Evolutionary conservation across 169 alveolate genomes (phyloP), one percentile per base, ranked within the genome.

Genomic region (Cryptosporidium sp.): DNA sequence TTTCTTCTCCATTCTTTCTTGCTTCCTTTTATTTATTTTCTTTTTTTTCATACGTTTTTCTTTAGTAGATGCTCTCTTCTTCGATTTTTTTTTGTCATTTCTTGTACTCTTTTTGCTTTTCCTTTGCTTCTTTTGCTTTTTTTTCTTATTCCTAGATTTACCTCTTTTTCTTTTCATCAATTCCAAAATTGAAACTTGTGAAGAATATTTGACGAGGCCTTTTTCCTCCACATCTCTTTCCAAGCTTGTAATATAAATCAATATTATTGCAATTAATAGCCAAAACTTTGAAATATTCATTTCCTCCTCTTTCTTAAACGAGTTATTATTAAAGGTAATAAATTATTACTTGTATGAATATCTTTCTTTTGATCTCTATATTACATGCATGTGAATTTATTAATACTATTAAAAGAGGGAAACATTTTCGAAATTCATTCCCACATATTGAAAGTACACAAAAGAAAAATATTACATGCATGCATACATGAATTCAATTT

Each of bases 171-270:
- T 60, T 37, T 60, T 73, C n/a, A 26, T 62, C 45, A 73, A 18
- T 60, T 73, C 72, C 14, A 73, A 33, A 8, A 73, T 52, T 18
- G 86, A 73, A 58, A 23, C n/a, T 16, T 51, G 35, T 39, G 62
- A 21, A 33, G 45, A 23, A 33, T 73, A 73, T 1, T 60, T 23
- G 33, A 60, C 53, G 35, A 73, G 52, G 1, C 71, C 71, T 18
- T 58, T 73, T 33, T 73, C 86, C 23, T 73, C 52, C 62, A 6
- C 44, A 23, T 53, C 39, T 53, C 6, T 33, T 42, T 51, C 70
- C 4, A 31, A 16, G 35, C 35, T 35, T 53, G 37, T 31, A 21
- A 73, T 12, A 73, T 29, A 73, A 18, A 73, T 52, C n/a, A 58
- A 31, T 14, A 62, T 37, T 26, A 60, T 35, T 56, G 71, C 23